Percentiles rank a stretch among this genome's conserved stretches.
These are phyloP conservation scores for Umbelopsis sp. DNA, from an alignment of 192 early-diverging fungal genomes.

Conservation along the genomic window DNA sequence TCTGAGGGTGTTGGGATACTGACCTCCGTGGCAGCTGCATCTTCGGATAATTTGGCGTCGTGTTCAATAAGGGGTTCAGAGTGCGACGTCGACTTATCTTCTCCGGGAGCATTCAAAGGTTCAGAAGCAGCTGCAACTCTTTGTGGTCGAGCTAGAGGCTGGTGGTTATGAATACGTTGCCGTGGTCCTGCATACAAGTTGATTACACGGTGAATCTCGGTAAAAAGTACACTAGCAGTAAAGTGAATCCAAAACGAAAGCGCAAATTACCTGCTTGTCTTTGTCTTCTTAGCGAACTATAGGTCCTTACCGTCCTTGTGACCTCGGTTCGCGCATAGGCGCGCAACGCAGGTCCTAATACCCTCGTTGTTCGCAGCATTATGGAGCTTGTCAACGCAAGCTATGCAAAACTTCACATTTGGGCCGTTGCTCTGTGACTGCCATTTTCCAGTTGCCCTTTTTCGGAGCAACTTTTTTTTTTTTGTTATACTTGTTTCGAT, in stretches of 20 bases:
- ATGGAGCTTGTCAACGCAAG: neutral
- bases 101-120: neutral
- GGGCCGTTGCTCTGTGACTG: neutral
- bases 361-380: slow-evolving; percentile 9
- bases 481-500: neutral
- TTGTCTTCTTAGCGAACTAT: neutral
- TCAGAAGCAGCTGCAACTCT: neutral
- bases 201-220: no score
- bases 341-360: slow-evolving; percentile 2
- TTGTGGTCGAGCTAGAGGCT: neutral
- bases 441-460: neutral
- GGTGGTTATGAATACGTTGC: neutral
- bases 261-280: neutral
- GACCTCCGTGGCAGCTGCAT: slow-evolving; percentile 22
- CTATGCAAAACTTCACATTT: neutral
- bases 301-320: neutral
- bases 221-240: no score
- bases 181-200: neutral
- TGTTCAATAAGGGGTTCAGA: neutral
- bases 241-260: no score
- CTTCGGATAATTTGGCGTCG: slow-evolving; percentile 2
- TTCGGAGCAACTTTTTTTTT: neutral
- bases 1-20: slow-evolving; percentile 16
- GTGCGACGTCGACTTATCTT: neutral
- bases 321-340: neutral